Evolutionary conservation across 441 rosid species (phyloP).

Genomic region (Dalechampia spathulata): DNA sequence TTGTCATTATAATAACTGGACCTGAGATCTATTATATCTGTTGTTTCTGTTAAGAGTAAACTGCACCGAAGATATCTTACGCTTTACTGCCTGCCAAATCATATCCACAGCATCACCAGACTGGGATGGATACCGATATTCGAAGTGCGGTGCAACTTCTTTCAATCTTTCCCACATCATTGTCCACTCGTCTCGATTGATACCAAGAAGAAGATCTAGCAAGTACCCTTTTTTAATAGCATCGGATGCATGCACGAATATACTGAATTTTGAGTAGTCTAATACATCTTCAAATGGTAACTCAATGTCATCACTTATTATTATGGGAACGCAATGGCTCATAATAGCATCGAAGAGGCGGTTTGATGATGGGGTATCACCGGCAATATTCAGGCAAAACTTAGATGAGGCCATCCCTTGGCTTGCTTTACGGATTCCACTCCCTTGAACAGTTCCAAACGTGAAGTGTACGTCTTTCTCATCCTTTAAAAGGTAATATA

Average conservation of each 20-base stretch:
- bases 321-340: conserved; percentile 77
- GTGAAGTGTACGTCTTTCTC: conserved; percentile 21
- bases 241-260: conserved; percentile 62
- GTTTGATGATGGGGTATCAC: conserved; percentile 88
- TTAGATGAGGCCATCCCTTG: conserved; percentile 75
- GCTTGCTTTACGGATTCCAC: conserved; percentile 16
- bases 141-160: conserved; percentile 60
- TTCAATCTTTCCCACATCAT: conserved; percentile 58
- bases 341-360: conserved; percentile 79
- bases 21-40: conserved; percentile 9
- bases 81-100: conserved; percentile 77
- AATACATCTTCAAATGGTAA: conserved; percentile 80
- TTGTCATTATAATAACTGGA: background rate
- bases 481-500: conserved; percentile 19
- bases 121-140: conserved; percentile 69
- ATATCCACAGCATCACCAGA: conserved; percentile 65
- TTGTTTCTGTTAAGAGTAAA: conserved; percentile 52
- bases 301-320: conserved; percentile 72
- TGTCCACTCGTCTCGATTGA: conserved; percentile 55
- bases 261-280: conserved; percentile 62
- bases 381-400: conserved; percentile 80
- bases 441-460: conserved; percentile 16
- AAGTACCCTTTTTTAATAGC: conserved; percentile 56
- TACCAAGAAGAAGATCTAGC: conserved; percentile 43
- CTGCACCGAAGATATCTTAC: conserved; percentile 42